Conservation (phyloP, 1,284 basidiomycete genomes). For the Fomes fomentarius region DNA sequence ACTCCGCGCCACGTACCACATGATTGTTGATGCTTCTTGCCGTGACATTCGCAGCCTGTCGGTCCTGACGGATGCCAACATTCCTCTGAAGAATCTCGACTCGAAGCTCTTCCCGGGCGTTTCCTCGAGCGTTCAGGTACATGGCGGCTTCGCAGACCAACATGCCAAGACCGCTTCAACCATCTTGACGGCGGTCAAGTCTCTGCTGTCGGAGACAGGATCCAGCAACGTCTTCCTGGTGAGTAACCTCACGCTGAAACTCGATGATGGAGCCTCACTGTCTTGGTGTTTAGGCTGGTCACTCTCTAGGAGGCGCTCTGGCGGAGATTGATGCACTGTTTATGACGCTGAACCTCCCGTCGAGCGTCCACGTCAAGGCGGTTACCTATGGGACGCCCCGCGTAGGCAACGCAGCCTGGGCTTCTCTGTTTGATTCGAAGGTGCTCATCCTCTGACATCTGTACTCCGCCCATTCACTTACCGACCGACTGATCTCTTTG, state of each 20-base stretch:
- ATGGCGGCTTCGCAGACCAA: constrained; percentile 51
- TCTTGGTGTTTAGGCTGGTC: constrained; percentile 33
- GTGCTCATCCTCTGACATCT: too few species aligned
- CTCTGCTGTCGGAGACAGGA: constrained; percentile 36
- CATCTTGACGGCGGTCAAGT: constrained; percentile 42
- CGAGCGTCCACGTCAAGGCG: constrained; percentile 36
- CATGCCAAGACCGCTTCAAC: constrained; percentile 44
- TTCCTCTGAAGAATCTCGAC: constrained; percentile 37
- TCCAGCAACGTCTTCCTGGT: constrained; percentile 41
- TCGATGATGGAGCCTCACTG: not conserved
- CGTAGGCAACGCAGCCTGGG: constrained; percentile 39
- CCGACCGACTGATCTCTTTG: not conserved
- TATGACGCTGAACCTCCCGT: constrained; percentile 40
- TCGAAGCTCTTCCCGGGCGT: constrained; percentile 52
- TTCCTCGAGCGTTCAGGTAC: constrained; percentile 42
- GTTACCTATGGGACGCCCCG: constrained; percentile 45
- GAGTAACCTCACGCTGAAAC: not conserved
- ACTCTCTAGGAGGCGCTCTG: constrained; percentile 45
- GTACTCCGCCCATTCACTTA: too few species aligned
- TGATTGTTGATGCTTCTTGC: not conserved
- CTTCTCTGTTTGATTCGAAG: constrained; percentile 35
- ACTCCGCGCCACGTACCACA: not conserved
- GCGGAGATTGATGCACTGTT: constrained; percentile 42
- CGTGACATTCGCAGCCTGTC: constrained; percentile 36
- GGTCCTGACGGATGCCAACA: constrained; percentile 50